phyloP scores from a whole-genome alignment of 1,284 basidiomycete species.

The Melampsora larici-populina region DNA sequence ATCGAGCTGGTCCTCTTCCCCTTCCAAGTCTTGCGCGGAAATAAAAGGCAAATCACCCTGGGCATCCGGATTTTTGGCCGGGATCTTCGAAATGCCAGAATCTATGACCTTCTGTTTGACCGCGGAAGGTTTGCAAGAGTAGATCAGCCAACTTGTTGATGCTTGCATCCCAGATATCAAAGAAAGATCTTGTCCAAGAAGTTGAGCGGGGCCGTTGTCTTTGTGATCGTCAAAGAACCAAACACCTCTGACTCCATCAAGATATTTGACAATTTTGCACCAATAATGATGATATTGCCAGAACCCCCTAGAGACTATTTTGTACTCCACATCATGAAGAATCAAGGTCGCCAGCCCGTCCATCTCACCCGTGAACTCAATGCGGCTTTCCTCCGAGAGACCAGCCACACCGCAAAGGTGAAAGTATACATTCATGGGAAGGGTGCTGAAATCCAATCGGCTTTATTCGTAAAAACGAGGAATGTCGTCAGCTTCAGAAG shows the following conservation, averaged over 20 bases:
- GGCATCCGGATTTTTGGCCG: not conserved
- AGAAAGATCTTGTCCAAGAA: too few relatives aligned
- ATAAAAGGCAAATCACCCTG: not conserved
- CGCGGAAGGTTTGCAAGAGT: not conserved
- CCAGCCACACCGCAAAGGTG: too few relatives aligned
- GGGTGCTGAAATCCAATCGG: not conserved
- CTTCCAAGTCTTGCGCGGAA: not conserved
- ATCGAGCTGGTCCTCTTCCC: not conserved
- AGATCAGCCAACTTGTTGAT: too few relatives aligned
- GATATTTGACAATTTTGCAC: too few relatives aligned
- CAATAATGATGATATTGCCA: not conserved
- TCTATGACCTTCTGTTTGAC: not conserved
- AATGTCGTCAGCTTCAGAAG: too few relatives aligned
- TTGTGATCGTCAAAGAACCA: not conserved
- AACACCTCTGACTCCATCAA: not conserved
- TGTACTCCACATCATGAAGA: not conserved
- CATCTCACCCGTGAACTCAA: not conserved
- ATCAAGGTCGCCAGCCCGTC: not conserved
- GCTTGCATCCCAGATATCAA: too few relatives aligned
- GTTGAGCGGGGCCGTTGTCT: too few relatives aligned
- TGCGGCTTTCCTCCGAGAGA: not conserved
- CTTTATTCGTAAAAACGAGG: not conserved
- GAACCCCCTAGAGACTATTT: not conserved
- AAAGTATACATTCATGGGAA: too few relatives aligned
- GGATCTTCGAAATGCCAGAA: not conserved